These are phyloP conservation scores for Blastocystis hominis DNA, from an alignment of 352 stramenopile species.

Conservation along the genomic window DNA sequence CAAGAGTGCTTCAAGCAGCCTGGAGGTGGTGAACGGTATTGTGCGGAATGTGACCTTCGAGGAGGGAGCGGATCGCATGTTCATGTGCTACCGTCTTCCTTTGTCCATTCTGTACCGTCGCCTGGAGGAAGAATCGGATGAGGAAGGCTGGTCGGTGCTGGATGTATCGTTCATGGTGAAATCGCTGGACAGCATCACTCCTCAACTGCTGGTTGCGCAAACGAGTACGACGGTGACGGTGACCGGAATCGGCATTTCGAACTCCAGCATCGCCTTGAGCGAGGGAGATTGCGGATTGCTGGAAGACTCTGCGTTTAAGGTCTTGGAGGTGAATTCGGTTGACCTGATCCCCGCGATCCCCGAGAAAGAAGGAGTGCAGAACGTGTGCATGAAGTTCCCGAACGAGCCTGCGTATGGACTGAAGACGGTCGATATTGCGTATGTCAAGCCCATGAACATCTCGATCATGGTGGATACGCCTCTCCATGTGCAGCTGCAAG, in stretches of 20 bases:
- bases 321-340: neutral
- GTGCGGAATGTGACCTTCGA: conserved; percentile 42
- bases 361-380: neutral
- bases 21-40: conserved; percentile 4
- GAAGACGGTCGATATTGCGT: conserved; percentile 20
- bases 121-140: neutral
- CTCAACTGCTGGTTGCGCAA: neutral
- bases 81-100: conserved; percentile 37
- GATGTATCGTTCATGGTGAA: conserved; percentile 21
- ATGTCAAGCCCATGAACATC: neutral
- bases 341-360: neutral
- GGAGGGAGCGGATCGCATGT: neutral
- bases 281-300: neutral
- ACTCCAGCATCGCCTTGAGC: neutral
- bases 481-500: neutral
- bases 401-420: neutral
- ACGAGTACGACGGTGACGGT: conserved; percentile 15
- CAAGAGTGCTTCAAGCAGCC: neutral
- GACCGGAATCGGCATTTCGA: neutral
- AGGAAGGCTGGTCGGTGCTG: neutral
- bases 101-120: neutral
- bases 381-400: conserved; percentile 46
- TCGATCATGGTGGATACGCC: conserved; percentile 34
- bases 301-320: neutral
- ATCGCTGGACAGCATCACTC: neutral